Base-by-base conservation (phyloP, 2,329 filamentous ascomycete species). In the Onygenales sp. region DNA sequence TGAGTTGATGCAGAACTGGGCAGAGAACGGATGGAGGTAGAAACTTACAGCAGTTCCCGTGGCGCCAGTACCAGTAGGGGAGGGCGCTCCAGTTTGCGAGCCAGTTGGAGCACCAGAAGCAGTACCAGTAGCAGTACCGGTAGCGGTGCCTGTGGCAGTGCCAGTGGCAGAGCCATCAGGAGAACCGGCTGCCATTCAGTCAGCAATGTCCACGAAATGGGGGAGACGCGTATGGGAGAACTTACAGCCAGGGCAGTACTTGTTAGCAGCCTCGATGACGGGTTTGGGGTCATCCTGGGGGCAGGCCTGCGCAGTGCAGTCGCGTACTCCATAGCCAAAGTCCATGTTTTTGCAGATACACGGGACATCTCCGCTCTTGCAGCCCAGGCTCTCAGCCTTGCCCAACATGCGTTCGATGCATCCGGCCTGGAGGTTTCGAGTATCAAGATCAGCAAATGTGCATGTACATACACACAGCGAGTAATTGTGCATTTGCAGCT, bases 251-350 rank as follows among this genome's bases (percentile, higher is more conserved):
- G 7, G 21, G 53, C 50, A 42, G 45, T 46, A 47, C 21, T 27
- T 27, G 3, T 27, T 27, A 3, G 21, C 21, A 27, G 21, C 21
- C 21, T 27, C 21, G 21, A 27, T 27, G 21, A 27, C 21, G 21
- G 21, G 21, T 27, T 56, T 52, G 9, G 68, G 55, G 54, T 73
- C 63, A 27, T 71, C 68, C 11, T 57, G 60, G 43, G 70, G 69
- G 61, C 75, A 77, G 36, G 72, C 69, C 61, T 75, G 56, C 13
- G 58, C 45, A 42, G 71, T 71, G 66, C 75, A 77, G 63, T 77
- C 75, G 39, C 68, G 72, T 47, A 77, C 66, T 54, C 75, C 75
- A 55, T 64, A 70, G 33, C 60, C 54, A 61, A 76, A 76, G 66
- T 77, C 57, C 21, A 57, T 35, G 51, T 62, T 69, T 38, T 59